Conservation (phyloP, 345 rosid genomes). For the Viola odorata region DNA sequence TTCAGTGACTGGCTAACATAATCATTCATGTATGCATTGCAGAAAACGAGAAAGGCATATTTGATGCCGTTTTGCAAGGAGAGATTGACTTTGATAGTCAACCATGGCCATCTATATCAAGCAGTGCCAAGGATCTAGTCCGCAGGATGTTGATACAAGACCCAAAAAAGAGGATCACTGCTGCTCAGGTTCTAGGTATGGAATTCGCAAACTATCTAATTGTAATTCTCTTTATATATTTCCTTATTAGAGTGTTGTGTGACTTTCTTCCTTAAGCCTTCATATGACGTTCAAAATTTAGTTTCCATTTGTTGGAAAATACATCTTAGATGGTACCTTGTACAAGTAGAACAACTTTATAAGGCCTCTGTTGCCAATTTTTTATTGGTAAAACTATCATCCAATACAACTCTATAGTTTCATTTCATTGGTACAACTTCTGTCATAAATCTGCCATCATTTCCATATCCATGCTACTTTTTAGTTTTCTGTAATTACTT, state of each 20-base stretch:
- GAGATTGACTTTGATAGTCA: slow-evolving; percentile 26
- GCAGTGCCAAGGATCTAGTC: slow-evolving; percentile 30
- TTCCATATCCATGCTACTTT: no score
- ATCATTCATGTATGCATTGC: neutral
- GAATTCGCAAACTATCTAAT: neutral
- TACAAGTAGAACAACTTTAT: neutral
- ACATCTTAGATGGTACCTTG: neutral
- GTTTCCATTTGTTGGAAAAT: neutral
- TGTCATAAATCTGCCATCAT: no score
- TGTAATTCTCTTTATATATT: neutral
- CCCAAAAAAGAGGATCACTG: slow-evolving; percentile 25
- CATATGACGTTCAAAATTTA: neutral
- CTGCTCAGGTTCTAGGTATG: slow-evolving; percentile 30
- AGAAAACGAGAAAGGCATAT: slow-evolving; percentile 31
- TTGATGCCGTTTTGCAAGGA: slow-evolving; percentile 27
- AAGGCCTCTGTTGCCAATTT: neutral
- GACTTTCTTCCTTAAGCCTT: neutral
- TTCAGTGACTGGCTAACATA: no score
- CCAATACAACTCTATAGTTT: no score
- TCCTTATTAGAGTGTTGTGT: neutral
- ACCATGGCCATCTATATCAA: slow-evolving; percentile 32
- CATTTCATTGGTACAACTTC: no score
- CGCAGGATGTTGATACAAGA: slow-evolving; percentile 26
- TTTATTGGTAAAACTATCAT: no score
- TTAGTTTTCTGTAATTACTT: no score